Base-by-base conservation (phyloP, 768 basidiomycete species). In the Chlorophyllum brunneum region DNA sequence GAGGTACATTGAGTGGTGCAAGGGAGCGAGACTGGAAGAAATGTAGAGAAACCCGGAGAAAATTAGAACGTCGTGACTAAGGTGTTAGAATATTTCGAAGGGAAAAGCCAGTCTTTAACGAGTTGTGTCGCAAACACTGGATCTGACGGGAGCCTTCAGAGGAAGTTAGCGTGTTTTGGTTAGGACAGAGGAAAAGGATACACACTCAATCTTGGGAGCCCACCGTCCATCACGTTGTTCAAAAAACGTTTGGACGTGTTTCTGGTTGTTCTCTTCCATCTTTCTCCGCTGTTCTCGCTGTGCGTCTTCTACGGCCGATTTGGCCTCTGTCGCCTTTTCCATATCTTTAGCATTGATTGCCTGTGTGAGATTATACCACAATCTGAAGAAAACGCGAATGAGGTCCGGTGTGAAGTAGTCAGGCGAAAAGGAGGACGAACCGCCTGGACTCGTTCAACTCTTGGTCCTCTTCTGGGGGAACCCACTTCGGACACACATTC, bases 321-420 rank as follows among this genome's bases (percentile, higher is more conserved):
- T 99, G 42, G 92, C 91, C 23, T 80, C 80, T 3, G 94, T 97
- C 20, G 97, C 97, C 9, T 82, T 85, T 59, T 95, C 92, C 92
- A 98, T 95, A 66, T 99, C 93, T 63, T 87, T 91, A 27, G 74
- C 75, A 26, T 77, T 65, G 67, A 99, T 98, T 16, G 95, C 97
- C 15, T 76, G 71, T 22, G 97, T 98, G 37, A 99, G 71, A 40
- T 83, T 76, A 33, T 73, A 63, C 97, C 97, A 99, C 48, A 98
- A 69, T 59, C 88, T 86, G 50, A 20, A 47, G 26, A n/a, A 48
- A 36, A 38, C 29, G 16, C 47, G 30, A 29, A 38, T 11, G 15
- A 16, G 44, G 33, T 56, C 15, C 41, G 41, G 38, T 33, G 22
- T 30, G 29, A 33, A 51, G 16, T 23, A 13, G 29, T 46, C 22